Percentiles rank a stretch among this genome's conserved stretches.
These are phyloP conservation scores for Tilletiopsis washingtonensis DNA, from an alignment of 1,284 basidiomycete genomes.

Conservation along the genomic window DNA sequence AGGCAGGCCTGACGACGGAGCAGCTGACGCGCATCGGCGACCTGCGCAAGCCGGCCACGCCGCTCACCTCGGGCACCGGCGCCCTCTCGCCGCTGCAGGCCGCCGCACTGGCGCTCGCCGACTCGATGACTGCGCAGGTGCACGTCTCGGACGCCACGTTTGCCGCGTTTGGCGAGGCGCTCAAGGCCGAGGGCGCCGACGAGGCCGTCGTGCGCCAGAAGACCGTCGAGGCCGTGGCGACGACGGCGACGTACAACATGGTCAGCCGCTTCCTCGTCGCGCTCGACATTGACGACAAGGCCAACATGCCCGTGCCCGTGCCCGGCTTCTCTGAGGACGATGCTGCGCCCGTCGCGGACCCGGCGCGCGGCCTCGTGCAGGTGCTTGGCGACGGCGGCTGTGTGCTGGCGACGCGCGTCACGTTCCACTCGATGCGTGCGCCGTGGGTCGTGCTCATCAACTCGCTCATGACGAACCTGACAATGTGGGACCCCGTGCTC, in stretches of 20 bases:
- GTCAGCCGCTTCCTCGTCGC: conserved; percentile 50
- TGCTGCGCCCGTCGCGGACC: conserved; percentile 7
- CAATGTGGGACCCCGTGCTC: conserved; percentile 49
- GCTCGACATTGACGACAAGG: conserved; percentile 49
- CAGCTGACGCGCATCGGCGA: conserved; percentile 49
- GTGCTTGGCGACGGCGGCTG: conserved; percentile 17
- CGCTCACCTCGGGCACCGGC: conserved; percentile 6
- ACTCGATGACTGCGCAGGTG: conserved; percentile 47
- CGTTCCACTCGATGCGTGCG: conserved; percentile 31
- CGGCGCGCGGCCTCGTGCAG: conserved; percentile 21
- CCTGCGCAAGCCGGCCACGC: conserved; percentile 15
- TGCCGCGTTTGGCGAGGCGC: conserved; percentile 26
- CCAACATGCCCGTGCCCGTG: conserved; percentile 12
- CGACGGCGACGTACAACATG: conserved; percentile 50
- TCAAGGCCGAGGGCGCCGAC: conserved; percentile 34
- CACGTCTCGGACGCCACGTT: conserved; percentile 36
- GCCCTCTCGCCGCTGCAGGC: conserved; percentile 23
- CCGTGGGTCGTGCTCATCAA: conserved; percentile 50
- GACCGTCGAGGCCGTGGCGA: conserved; percentile 48
- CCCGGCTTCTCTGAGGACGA: conserved; percentile 8
- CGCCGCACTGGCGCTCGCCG: conserved; percentile 48
- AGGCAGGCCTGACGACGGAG: conserved; percentile 47
- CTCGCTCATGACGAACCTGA: conserved; percentile 50
- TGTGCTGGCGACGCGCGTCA: conserved; percentile 25
- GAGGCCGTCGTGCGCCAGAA: conserved; percentile 35